Conservation (phyloP, 768 basidiomycete species). For the Phaffia australis region DNA sequence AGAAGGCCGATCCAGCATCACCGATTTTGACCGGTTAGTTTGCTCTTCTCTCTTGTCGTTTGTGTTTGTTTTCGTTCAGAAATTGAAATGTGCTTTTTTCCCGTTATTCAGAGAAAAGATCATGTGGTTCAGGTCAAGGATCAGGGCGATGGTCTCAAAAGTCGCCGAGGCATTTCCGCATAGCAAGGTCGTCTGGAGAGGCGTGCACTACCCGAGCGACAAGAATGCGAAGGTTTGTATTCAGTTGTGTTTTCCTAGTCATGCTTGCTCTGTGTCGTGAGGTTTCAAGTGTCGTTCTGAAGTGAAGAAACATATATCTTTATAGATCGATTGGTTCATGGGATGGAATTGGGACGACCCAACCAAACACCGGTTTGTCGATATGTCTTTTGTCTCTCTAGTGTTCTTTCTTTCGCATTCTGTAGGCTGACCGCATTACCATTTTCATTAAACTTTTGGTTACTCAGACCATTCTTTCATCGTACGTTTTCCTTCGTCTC, state of each 20-base stretch:
- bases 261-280: not conserved
- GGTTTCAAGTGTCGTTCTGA: not conserved
- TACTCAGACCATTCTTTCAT: conserved; percentile 8
- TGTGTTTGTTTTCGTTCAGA: not conserved
- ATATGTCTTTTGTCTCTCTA: not conserved
- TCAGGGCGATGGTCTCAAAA: conserved; percentile 7
- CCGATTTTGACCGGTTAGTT: not conserved
- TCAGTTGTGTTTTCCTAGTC: not conserved
- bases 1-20: conserved; percentile 15
- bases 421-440: too few relatives aligned
- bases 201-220: conserved; percentile 25
- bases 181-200: conserved; percentile 24
- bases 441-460: too few relatives aligned
- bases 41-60: not conserved
- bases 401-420: too few relatives aligned
- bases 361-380: conserved; percentile 5
- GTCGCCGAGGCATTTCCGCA: conserved; percentile 5
- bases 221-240: conserved; percentile 17
- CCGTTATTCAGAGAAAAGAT: not conserved
- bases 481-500: not conserved
- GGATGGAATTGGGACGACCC: conserved; percentile 24
- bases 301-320: not conserved
- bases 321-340: conserved; percentile 24
- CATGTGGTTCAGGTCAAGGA: conserved; percentile 1
- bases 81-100: too few relatives aligned